phyloP scores from a whole-genome alignment of 495 filamentous ascomycete genomes.

The Daldinia bambusicola region DNA sequence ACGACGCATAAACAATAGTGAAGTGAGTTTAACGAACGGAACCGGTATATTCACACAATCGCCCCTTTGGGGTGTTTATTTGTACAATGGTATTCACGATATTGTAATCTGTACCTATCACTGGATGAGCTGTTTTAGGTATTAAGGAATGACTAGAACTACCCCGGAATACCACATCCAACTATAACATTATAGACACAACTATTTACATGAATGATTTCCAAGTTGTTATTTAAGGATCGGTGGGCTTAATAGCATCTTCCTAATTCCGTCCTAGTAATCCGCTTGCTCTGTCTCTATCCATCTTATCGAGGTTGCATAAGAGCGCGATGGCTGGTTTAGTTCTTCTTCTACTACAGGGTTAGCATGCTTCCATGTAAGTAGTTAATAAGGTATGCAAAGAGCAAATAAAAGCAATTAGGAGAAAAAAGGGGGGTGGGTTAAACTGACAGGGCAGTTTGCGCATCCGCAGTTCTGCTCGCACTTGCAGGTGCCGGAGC shows the following conservation, averaged over 20 bases:
- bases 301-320: neutral
- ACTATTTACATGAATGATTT: conserved; percentile 5
- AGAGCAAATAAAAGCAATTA: too few species aligned
- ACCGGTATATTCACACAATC: neutral
- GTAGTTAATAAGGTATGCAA: too few species aligned
- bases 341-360: conserved; percentile 32
- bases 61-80: neutral
- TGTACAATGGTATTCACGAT: neutral
- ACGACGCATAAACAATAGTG: neutral
- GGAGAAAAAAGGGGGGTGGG: too few species aligned
- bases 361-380: too few species aligned
- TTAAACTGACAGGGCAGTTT: conserved; percentile 43
- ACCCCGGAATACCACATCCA: neutral
- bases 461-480: conserved; percentile 47
- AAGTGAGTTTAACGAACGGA: neutral
- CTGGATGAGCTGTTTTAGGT: neutral
- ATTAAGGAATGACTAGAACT: conserved; percentile 6
- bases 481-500: conserved; percentile 43
- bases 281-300: neutral
- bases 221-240: neutral
- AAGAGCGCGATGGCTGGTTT: neutral
- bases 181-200: neutral
- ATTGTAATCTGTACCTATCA: neutral
- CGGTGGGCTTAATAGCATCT: neutral
- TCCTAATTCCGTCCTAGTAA: neutral